Base-by-base conservation (phyloP, 108 stramenopile species). In the Aureococcus anophagefferens region DNA sequence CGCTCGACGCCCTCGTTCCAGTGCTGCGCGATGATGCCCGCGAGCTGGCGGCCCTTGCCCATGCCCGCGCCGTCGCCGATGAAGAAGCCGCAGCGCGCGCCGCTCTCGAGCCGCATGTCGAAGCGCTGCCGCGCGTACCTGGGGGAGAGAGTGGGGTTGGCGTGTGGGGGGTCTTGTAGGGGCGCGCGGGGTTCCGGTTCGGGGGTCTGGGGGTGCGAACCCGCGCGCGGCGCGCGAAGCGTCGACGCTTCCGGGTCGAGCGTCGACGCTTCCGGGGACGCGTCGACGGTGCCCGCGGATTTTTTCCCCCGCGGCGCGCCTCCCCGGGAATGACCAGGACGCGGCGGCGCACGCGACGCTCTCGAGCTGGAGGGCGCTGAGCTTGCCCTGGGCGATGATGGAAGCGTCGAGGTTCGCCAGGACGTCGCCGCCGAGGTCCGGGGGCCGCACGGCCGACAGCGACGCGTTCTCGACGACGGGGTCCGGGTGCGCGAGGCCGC, bases 1-100 rank as follows among this genome's bases (percentile, higher is more conserved):
- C 74, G 74, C 64, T 67, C 78, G 33, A 81, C 62, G 30, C 84
- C 84, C 29, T 81, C 72, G 29, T 71, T 65, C 45, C 82, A 71
- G 66, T 83, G 82, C 69, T 85, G 81, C 25, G 82, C 73, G 0
- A 85, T 79, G 74, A 85, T 82, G 5, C 84, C 84, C 0, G 84
- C 84, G 15, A 85, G 79, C 30, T 81, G 80, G 11, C 84, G 65
- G 33, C 88, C 88, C 66, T 82, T 82, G 62, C 83, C 83, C 16
- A 75, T 71, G 31, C 86, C 84, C 4, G 75, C 80, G 31, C 77
- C 85, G 35, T 83, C 85, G 37, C 78, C 85, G 36, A 83, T 71
- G 76, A 83, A 79, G 46, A 81, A 81, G 4, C 82, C 82, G 5
- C 29, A 63, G 0, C 70, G n/a, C 30, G 25, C 25, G 14, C 70